phyloP scores from a whole-genome alignment of 2,329 filamentous ascomycete species.

The Cryphonectria japonica region DNA sequence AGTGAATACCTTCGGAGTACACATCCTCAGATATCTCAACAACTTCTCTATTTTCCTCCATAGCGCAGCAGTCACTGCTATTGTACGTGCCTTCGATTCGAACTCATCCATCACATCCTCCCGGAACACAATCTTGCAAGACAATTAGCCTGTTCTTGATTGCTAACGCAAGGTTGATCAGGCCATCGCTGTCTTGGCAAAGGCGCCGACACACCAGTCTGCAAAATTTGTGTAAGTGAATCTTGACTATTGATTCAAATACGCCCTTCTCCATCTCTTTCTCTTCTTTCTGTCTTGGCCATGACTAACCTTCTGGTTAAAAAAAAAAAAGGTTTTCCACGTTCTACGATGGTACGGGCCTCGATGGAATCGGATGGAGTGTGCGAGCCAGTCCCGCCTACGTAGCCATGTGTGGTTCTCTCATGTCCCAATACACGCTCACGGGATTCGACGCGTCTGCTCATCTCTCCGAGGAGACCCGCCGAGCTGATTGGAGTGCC shows the following conservation, averaged over 20 bases:
- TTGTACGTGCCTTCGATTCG: conserved; percentile 33
- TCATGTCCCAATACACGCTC: conserved; percentile 56
- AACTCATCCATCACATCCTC: not conserved
- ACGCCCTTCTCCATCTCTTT: too few relatives aligned
- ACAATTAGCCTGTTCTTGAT: not conserved
- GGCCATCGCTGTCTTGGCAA: conserved; percentile 59
- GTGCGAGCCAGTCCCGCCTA: conserved; percentile 57
- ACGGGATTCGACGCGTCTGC: conserved; percentile 60
- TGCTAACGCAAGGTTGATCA: not conserved
- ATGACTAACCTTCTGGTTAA: not conserved
- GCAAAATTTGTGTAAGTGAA: conserved; percentile 50
- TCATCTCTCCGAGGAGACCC: conserved; percentile 61
- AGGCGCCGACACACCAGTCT: conserved; percentile 58
- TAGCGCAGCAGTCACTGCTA: conserved; percentile 53
- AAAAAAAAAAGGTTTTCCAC: conserved; percentile 43
- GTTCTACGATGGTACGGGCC: conserved; percentile 57
- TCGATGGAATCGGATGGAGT: conserved; percentile 54
- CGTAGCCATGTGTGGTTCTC: conserved; percentile 55
- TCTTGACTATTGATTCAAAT: not conserved
- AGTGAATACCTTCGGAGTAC: conserved; percentile 62
- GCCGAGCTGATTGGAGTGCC: conserved; percentile 58
- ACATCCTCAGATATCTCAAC: conserved; percentile 59
- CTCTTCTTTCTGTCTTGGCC: too few relatives aligned
- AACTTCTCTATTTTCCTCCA: conserved; percentile 60
- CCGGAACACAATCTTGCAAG: not conserved